Evolutionary conservation across 2,329 filamentous ascomycete species (phyloP), one percentile per base, ranked within the genome.

Genomic region (Botrytis cinerea): DNA sequence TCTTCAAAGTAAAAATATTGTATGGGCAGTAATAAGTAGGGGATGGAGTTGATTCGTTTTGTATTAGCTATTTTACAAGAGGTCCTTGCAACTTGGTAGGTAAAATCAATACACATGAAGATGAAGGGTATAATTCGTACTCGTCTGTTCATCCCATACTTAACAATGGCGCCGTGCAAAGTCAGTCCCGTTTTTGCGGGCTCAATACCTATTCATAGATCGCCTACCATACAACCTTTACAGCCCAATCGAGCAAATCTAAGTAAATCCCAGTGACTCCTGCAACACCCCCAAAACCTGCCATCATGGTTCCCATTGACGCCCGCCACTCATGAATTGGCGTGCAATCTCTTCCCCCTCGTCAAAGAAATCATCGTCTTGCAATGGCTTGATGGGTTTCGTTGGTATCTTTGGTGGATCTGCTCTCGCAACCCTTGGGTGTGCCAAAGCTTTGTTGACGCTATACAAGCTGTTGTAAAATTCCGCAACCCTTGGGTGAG

Each of bases 381-480:
- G 57, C 28, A 57, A 28, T 43, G 61, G 35, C 64, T 68, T 57
- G 7, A 57, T 69, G 9, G 59, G 64, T 4, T 73, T 54, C 20
- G 10, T 73, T 51, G 71, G 22, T 54, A 69, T 54, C 57, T 54
- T 70, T 8, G 57, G 40, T 35, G 57, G 71, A 48, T 73, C 59
- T 32, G 75, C 73, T 25, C 75, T 74, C 0, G 77, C 77, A 32
- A 81, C 77, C 71, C 71, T 81, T 14, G 80, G 80, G 57, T 81
- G 74, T 60, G 79, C 73, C 73, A 81, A 48, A 51, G 80, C 80
- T 57, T 89, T 84, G 70, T 93, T 92, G 5, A 92, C 93, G 74
- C 90, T 91, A 78, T 92, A 92, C 51, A 99, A 84, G 78, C 93
- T 92, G 75, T 89, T 87, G 82, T 99, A 99, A 80, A 99, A 99